phyloP scores from a whole-genome alignment of 257 asterid genomes.

The Paulownia fortunei region DNA sequence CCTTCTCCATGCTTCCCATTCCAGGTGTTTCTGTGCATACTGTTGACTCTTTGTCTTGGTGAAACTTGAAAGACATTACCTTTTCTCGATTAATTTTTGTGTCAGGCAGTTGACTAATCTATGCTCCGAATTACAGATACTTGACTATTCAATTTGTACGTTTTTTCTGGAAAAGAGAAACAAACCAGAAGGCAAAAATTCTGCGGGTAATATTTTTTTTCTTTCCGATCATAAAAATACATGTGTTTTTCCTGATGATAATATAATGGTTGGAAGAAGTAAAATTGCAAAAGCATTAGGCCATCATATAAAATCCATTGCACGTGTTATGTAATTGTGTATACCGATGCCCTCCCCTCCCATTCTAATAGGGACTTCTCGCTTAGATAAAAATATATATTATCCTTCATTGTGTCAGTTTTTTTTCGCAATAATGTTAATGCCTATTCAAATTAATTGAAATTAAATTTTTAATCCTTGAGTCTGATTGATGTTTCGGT shows the following conservation, averaged over 20 bases:
- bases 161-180: slow-evolving; percentile 98
- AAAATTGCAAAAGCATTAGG: slow-evolving; percentile 14
- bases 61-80: not conserved
- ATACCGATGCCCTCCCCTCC: not conserved
- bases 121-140: slow-evolving; percentile 63
- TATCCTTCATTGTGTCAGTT: not conserved
- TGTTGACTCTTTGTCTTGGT: slow-evolving; percentile 15
- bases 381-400: not conserved
- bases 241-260: slow-evolving; percentile 28
- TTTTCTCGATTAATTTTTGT: slow-evolving; percentile 10
- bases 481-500: not conserved
- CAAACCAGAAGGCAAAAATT: slow-evolving; percentile 98
- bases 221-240: not conserved
- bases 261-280: slow-evolving; percentile 9
- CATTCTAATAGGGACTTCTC: not conserved
- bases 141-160: slow-evolving; percentile 95
- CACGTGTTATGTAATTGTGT: slow-evolving; percentile 8
- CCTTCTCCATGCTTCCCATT: slow-evolving; percentile 17
- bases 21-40: slow-evolving; percentile 28
- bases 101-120: slow-evolving; percentile 23
- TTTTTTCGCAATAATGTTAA: not conserved
- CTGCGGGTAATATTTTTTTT: slow-evolving; percentile 69
- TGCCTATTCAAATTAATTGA: slow-evolving; percentile 7
- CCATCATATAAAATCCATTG: slow-evolving; percentile 1
- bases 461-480: not conserved